Conservation (phyloP, 306 rosid genomes). For the Fragaria iinumae region DNA sequence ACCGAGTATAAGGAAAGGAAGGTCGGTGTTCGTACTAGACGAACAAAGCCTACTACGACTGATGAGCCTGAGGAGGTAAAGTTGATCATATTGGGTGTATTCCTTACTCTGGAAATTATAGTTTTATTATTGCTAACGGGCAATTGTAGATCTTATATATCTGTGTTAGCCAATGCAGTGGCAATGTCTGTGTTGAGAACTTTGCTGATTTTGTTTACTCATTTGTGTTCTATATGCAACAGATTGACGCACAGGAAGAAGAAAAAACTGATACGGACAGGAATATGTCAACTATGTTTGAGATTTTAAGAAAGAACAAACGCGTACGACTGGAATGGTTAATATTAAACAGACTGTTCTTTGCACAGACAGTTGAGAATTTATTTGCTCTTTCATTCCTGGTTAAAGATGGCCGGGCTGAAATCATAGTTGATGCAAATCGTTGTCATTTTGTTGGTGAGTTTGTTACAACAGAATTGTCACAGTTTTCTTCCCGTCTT, state of each 20-base stretch:
- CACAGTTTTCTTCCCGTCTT: background rate
- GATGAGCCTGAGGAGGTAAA: constrained; percentile 69
- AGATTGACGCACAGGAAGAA: constrained; percentile 48
- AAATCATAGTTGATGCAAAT: constrained; percentile 45
- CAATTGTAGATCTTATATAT: too few species aligned
- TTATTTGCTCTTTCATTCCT: constrained; percentile 77
- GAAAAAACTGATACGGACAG: constrained; percentile 72
- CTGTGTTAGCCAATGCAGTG: background rate
- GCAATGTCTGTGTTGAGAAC: background rate
- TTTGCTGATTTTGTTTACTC: background rate
- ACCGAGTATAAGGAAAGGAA: constrained; percentile 62
- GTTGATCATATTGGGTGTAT: background rate
- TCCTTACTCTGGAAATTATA: background rate
- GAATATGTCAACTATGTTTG: constrained; percentile 67
- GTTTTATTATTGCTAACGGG: background rate
- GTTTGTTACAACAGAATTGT: constrained; percentile 19
- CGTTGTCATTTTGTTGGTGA: constrained; percentile 67
- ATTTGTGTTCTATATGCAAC: constrained; percentile 27
- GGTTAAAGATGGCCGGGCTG: constrained; percentile 84
- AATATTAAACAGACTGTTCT: constrained; percentile 60
- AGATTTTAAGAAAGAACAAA: constrained; percentile 45
- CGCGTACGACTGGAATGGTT: constrained; percentile 52
- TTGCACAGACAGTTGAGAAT: constrained; percentile 84
- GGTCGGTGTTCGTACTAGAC: constrained; percentile 30
- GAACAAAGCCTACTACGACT: constrained; percentile 37